These are phyloP conservation scores for Pseudonitzschia pungens DNA, from an alignment of 108 stramenopile species.

Conservation along the genomic window DNA sequence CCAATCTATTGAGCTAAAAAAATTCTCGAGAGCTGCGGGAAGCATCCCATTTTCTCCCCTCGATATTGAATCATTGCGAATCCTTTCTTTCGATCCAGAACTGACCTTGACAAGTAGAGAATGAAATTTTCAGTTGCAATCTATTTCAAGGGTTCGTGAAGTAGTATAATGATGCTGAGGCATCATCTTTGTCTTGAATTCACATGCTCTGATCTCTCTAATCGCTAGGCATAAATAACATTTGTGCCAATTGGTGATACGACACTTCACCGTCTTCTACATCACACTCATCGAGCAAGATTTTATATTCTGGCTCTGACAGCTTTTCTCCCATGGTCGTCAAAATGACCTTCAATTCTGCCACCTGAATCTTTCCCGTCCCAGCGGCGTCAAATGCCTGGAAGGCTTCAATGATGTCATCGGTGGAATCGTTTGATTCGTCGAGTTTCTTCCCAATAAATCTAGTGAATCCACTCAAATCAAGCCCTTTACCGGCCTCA, in stretches of 20 bases:
- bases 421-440: slow-evolving; percentile 15
- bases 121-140: too few species aligned
- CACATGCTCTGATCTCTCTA: background rate
- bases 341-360: slow-evolving; percentile 35
- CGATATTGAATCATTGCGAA: too few species aligned
- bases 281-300: slow-evolving; percentile 25
- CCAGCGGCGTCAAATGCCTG: slow-evolving; percentile 31
- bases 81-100: too few species aligned
- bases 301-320: slow-evolving; percentile 23
- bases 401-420: slow-evolving; percentile 40
- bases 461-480: slow-evolving; percentile 7
- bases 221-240: slow-evolving; percentile 5
- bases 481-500: slow-evolving; percentile 13
- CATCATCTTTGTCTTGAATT: background rate
- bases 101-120: too few species aligned
- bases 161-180: background rate
- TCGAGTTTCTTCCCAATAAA: slow-evolving; percentile 20
- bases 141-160: too few species aligned
- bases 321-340: slow-evolving; percentile 33
- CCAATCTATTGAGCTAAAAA: too few species aligned
- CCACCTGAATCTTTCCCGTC: slow-evolving; percentile 20
- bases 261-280: slow-evolving; percentile 17
- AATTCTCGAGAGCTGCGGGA: too few species aligned
- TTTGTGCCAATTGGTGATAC: slow-evolving; percentile 27
- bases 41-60: too few species aligned